A percentile compares a stretch with the other conserved stretches of the same genome.
Conservation (phyloP, 1,139 yeast species). For the Lodderomyces elongisporus region DNA sequence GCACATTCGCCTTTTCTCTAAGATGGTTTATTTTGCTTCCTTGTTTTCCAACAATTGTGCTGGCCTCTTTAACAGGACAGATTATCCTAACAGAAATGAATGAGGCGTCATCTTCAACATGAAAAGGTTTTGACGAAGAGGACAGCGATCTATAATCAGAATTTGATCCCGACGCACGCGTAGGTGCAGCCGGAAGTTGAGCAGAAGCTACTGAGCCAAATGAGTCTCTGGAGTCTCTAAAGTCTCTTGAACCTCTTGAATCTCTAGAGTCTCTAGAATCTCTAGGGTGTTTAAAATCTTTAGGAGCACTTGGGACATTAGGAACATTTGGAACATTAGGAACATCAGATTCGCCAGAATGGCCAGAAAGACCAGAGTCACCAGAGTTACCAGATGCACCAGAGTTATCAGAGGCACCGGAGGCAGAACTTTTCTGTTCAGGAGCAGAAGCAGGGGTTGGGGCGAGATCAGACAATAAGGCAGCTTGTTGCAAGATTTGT, state of each 20-base stretch:
- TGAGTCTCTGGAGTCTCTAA: not conserved
- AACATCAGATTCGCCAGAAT: too few relatives aligned
- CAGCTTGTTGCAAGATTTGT: conserved; percentile 4
- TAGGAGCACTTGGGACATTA: not conserved
- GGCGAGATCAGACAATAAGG: conserved; percentile 1
- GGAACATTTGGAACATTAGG: too few relatives aligned
- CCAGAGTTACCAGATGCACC: not conserved
- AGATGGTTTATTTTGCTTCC: conserved; percentile 69
- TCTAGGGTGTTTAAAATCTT: too few relatives aligned
- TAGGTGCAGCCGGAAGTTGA: not conserved
- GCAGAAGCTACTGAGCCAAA: not conserved
- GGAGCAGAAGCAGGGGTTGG: conserved; percentile 1
- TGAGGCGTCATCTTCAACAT: conserved; percentile 46
- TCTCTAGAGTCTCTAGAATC: too few relatives aligned
- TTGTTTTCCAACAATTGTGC: conserved; percentile 68
- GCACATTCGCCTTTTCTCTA: conserved; percentile 60
- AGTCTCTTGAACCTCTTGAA: too few relatives aligned
- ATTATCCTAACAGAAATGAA: conserved; percentile 67
- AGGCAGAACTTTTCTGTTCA: not conserved
- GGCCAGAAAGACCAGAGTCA: too few relatives aligned
- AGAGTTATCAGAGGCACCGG: not conserved
- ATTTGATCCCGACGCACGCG: not conserved
- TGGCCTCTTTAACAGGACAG: conserved; percentile 75
- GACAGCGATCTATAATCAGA: not conserved
- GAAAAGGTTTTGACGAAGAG: conserved; percentile 17